These are phyloP conservation scores for Lathyrus oleraceus DNA, from an alignment of 306 rosid genomes.

Conservation along the genomic window DNA sequence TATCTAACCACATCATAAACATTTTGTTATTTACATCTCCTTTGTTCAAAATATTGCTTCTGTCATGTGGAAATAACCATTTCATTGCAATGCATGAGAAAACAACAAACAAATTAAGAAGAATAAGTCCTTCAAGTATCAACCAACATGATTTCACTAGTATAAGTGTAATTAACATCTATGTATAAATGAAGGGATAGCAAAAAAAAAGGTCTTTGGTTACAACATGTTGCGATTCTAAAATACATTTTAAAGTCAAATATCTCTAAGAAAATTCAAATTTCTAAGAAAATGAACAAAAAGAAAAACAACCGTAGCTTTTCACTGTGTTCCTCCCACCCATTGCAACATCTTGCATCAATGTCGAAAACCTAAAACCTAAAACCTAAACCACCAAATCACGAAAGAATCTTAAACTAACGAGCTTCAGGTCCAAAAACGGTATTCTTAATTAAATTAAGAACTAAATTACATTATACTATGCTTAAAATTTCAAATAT, in stretches of 20 bases:
- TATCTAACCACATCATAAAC: too few species aligned
- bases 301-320: slow-evolving; percentile 56
- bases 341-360: slow-evolving; percentile 73
- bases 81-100: too few species aligned
- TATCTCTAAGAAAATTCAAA: neutral
- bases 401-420: too few species aligned
- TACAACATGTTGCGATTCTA: slow-evolving; percentile 20
- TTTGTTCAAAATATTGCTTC: too few species aligned
- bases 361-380: too few species aligned
- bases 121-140: neutral
- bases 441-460: too few species aligned
- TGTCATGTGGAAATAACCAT: too few species aligned
- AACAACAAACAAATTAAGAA: too few species aligned
- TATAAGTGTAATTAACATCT: too few species aligned
- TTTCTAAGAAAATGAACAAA: slow-evolving; percentile 1
- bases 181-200: neutral
- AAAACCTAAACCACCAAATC: neutral
- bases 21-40: too few species aligned
- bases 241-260: neutral
- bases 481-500: too few species aligned
- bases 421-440: too few species aligned
- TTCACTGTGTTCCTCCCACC: slow-evolving; percentile 98
- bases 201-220: slow-evolving; percentile 33
- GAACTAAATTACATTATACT: neutral
- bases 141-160: neutral